These are phyloP conservation scores for Colletotrichum nymphaeae DNA, from an alignment of 2,329 filamentous ascomycete genomes.

Conservation along the genomic window DNA sequence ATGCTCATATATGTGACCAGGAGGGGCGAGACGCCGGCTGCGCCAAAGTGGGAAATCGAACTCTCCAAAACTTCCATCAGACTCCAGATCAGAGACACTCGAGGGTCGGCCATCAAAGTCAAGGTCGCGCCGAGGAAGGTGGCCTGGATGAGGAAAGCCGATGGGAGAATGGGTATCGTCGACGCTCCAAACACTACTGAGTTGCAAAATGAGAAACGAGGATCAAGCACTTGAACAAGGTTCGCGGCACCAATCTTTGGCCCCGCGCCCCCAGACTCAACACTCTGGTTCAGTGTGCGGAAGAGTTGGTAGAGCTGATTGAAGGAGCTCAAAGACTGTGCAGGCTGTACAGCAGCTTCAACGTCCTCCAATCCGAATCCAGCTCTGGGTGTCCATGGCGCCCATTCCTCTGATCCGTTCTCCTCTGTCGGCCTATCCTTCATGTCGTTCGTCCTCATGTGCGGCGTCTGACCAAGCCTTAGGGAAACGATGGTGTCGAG, in stretches of 20 bases:
- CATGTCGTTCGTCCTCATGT: slow-evolving; percentile 61
- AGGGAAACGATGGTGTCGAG: slow-evolving; percentile 69
- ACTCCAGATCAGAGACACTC: slow-evolving; percentile 49
- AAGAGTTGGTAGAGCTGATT: slow-evolving; percentile 55
- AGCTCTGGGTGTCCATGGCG: slow-evolving; percentile 71
- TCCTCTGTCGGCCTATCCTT: slow-evolving; percentile 64
- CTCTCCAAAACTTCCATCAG: slow-evolving; percentile 49
- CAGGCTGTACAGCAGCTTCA: slow-evolving; percentile 38
- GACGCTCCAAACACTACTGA: slow-evolving; percentile 49
- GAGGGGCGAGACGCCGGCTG: slow-evolving; percentile 48
- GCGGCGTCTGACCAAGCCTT: slow-evolving; percentile 60
- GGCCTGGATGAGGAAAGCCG: slow-evolving; percentile 50
- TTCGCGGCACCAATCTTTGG: slow-evolving; percentile 40
- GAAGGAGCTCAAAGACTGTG: slow-evolving; percentile 53
- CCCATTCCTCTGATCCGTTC: slow-evolving; percentile 80
- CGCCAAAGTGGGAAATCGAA: slow-evolving; percentile 44
- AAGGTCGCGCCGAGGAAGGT: slow-evolving; percentile 52
- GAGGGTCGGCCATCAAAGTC: slow-evolving; percentile 44
- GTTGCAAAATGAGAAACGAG: slow-evolving; percentile 51
- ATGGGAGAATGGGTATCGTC: slow-evolving; percentile 46
- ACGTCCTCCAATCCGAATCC: slow-evolving; percentile 45
- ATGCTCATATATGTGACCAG: slow-evolving; percentile 49
- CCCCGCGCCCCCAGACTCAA: slow-evolving; percentile 37
- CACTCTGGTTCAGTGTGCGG: slow-evolving; percentile 45
- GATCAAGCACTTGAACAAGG: slow-evolving; percentile 47